Conservation (phyloP, 1,139 yeast species). For the Hanseniaspora sp. region DNA sequence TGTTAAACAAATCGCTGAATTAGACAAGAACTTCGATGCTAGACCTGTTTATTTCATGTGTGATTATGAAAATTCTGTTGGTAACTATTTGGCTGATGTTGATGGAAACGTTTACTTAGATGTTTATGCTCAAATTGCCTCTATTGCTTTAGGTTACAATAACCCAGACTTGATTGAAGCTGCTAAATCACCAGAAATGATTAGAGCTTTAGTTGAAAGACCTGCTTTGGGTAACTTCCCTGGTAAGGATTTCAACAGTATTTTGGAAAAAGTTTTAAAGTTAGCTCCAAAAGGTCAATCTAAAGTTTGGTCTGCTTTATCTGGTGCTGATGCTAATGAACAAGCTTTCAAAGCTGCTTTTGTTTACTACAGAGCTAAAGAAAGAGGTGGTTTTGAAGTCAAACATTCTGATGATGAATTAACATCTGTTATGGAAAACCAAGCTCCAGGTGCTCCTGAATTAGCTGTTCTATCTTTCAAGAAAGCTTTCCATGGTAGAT, state of each 20-base stretch:
- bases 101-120: slow-evolving; percentile 58
- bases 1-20: slow-evolving; percentile 36
- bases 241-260: slow-evolving; percentile 40
- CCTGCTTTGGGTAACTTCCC: slow-evolving; percentile 73
- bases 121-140: slow-evolving; percentile 62
- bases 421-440: slow-evolving; percentile 51
- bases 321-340: slow-evolving; percentile 71
- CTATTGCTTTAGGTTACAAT: slow-evolving; percentile 65
- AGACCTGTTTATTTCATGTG: slow-evolving; percentile 60
- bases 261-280: slow-evolving; percentile 45
- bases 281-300: slow-evolving; percentile 62
- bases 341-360: slow-evolving; percentile 70
- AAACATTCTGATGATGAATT: slow-evolving; percentile 50
- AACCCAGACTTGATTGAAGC: slow-evolving; percentile 56
- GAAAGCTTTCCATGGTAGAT: slow-evolving; percentile 64
- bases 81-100: slow-evolving; percentile 60
- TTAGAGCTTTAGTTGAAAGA: slow-evolving; percentile 55
- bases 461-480: slow-evolving; percentile 58
- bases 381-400: slow-evolving; percentile 39
- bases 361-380: slow-evolving; percentile 54
- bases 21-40: slow-evolving; percentile 51
- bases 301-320: slow-evolving; percentile 57
- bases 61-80: slow-evolving; percentile 54
- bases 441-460: slow-evolving; percentile 58
- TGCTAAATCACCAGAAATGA: slow-evolving; percentile 56